These are phyloP conservation scores for Ceratobasidium sp. DNA, from an alignment of 1,284 basidiomycete genomes.

Conservation along the genomic window DNA sequence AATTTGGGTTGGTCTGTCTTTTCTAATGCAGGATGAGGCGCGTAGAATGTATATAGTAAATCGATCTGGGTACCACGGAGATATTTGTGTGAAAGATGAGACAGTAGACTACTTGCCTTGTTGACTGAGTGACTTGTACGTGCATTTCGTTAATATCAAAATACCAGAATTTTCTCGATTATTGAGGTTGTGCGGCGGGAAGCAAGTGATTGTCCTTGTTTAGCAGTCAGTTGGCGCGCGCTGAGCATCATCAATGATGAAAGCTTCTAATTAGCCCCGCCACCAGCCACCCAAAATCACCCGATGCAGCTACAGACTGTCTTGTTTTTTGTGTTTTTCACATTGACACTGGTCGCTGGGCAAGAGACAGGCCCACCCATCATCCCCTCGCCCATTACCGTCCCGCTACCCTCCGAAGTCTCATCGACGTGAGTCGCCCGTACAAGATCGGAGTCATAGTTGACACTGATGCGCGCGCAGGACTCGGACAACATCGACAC, in stretches of 20 bases:
- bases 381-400: slow-evolving; percentile 31
- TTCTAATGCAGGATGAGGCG: slow-evolving; percentile 22
- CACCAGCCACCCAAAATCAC: slow-evolving; percentile 27
- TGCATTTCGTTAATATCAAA: slow-evolving; percentile 43
- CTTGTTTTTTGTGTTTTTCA: not conserved
- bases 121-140: slow-evolving; percentile 44
- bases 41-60: slow-evolving; percentile 47
- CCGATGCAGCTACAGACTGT: not conserved
- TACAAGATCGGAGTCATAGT: not conserved
- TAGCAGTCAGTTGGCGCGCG: too few species aligned
- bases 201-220: not conserved
- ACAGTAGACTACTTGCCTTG: slow-evolving; percentile 42
- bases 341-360: not conserved
- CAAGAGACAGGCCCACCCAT: slow-evolving; percentile 46
- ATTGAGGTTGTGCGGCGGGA: not conserved
- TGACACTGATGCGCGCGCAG: slow-evolving; percentile 18
- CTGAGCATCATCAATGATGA: not conserved
- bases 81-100: slow-evolving; percentile 40
- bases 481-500: slow-evolving; percentile 29
- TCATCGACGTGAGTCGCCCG: slow-evolving; percentile 5
- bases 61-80: slow-evolving; percentile 43
- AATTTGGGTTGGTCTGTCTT: not conserved
- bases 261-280: slow-evolving; percentile 33
- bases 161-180: slow-evolving; percentile 33
- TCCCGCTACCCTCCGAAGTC: slow-evolving; percentile 12